These are phyloP conservation scores for Penicillium glabrum DNA, from an alignment of 2,329 filamentous ascomycete species.

Conservation along the genomic window DNA sequence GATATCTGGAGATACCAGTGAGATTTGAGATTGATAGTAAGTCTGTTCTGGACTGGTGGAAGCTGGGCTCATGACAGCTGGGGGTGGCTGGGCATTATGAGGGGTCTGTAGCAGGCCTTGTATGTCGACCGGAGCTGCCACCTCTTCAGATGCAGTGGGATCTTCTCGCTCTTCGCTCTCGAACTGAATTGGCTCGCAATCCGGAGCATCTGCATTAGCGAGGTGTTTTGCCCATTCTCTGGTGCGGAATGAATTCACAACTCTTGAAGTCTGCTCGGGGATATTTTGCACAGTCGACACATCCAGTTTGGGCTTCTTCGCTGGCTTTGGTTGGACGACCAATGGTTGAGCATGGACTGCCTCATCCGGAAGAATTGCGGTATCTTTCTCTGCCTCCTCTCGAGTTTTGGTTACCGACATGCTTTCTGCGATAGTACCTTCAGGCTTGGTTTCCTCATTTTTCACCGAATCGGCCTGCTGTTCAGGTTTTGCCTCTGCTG, in stretches of 20 bases:
- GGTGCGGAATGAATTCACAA: slow-evolving; percentile 81
- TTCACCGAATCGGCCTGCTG: neutral
- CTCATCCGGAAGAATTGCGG: neutral
- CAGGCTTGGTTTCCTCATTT: neutral
- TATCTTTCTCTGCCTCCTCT: neutral
- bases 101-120: slow-evolving; percentile 66
- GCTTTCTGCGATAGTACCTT: neutral
- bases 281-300: slow-evolving; percentile 54
- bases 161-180: slow-evolving; percentile 36
- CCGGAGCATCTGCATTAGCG: slow-evolving; percentile 70
- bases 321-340: neutral
- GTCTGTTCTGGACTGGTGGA: slow-evolving; percentile 12
- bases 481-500: neutral
- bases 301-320: slow-evolving; percentile 26
- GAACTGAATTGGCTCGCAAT: slow-evolving; percentile 46
- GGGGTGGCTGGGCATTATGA: slow-evolving; percentile 49
- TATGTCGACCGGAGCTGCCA: slow-evolving; percentile 62
- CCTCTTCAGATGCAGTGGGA: slow-evolving; percentile 44
- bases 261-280: slow-evolving; percentile 69
- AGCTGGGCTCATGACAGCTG: slow-evolving; percentile 28
- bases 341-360: neutral
- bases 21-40: slow-evolving; percentile 14
- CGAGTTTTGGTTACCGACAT: neutral
- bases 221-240: slow-evolving; percentile 97
- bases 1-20: slow-evolving; percentile 4